Conservation (phyloP, 306 rosid genomes). For the Rubus parviflorus region DNA sequence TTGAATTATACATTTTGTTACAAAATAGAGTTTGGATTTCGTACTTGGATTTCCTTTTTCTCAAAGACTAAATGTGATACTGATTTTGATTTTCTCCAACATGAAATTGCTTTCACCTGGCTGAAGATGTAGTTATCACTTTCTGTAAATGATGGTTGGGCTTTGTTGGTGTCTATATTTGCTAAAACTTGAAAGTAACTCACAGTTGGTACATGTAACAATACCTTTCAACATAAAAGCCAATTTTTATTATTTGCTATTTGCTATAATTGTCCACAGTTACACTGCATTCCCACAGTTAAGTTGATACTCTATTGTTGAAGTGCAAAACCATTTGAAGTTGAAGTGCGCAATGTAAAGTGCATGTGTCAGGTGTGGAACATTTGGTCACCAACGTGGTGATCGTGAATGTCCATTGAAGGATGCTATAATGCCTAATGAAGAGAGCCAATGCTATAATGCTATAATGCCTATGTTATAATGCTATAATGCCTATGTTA, state of each 20-base stretch:
- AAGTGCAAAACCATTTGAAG: conserved; percentile 91
- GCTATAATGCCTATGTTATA: too few species aligned
- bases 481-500: too few species aligned
- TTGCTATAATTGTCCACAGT: not conserved
- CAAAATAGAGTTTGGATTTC: not conserved
- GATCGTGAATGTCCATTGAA: conserved; percentile 95
- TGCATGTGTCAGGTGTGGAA: conserved; percentile 93
- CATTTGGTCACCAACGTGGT: conserved; percentile 92
- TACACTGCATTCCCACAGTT: not conserved
- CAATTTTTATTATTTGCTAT: not conserved
- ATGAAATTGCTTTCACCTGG: not conserved
- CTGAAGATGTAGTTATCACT: not conserved
- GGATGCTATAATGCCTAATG: conserved; percentile 89
- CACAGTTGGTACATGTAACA: not conserved
- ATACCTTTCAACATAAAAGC: not conserved
- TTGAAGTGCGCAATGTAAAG: conserved; percentile 92
- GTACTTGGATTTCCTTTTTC: not conserved
- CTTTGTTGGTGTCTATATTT: not conserved
- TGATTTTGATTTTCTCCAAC: not conserved
- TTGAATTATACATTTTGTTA: not conserved
- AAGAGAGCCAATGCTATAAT: too few species aligned
- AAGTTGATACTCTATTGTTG: not conserved
- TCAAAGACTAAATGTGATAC: not conserved
- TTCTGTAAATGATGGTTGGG: not conserved
- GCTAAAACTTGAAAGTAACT: not conserved